A percentile compares a stretch with the other conserved stretches of the same genome.
These are phyloP conservation scores for Linnemannia schmuckeri DNA, from an alignment of 192 early-diverging fungal species.

Conservation along the genomic window DNA sequence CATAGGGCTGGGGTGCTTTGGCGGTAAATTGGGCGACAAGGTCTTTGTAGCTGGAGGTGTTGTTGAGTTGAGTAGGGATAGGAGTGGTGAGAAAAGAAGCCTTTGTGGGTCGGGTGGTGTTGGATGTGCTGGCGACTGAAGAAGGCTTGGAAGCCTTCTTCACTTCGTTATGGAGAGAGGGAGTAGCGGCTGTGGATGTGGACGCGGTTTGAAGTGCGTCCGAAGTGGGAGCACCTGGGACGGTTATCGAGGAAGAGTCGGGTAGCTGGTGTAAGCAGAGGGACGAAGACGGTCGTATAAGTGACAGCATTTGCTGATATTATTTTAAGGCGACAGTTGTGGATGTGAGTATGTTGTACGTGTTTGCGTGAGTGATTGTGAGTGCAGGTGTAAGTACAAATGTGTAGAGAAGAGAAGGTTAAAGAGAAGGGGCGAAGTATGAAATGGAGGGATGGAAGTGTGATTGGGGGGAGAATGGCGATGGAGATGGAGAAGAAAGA, in stretches of 20 bases:
- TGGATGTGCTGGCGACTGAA: neutral
- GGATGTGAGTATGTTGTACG: neutral
- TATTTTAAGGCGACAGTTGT: neutral
- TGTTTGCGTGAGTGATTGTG: neutral
- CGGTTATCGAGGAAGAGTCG: conserved; percentile 11
- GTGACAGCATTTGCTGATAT: conserved; percentile 30
- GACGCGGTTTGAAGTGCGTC: neutral
- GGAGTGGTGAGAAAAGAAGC: conserved; percentile 17
- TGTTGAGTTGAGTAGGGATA: conserved; percentile 24
- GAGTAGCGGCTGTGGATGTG: neutral
- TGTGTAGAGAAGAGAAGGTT: neutral
- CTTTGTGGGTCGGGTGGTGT: neutral
- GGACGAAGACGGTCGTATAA: conserved; percentile 50
- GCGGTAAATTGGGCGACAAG: conserved; percentile 54
- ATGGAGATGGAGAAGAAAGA: neutral
- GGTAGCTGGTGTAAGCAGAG: conserved; percentile 37
- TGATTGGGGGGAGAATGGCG: neutral
- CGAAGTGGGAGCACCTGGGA: neutral
- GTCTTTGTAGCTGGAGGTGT: conserved; percentile 40
- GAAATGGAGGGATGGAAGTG: neutral
- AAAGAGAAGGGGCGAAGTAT: neutral
- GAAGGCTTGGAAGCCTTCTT: neutral
- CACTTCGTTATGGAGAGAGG: neutral
- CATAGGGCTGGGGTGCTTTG: conserved; percentile 47
- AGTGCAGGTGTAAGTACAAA: neutral